Evolutionary conservation across 2,329 filamentous ascomycete genomes (phyloP), one percentile per base, ranked within the genome.

Genomic region (Sclerotinia trifoliorum): DNA sequence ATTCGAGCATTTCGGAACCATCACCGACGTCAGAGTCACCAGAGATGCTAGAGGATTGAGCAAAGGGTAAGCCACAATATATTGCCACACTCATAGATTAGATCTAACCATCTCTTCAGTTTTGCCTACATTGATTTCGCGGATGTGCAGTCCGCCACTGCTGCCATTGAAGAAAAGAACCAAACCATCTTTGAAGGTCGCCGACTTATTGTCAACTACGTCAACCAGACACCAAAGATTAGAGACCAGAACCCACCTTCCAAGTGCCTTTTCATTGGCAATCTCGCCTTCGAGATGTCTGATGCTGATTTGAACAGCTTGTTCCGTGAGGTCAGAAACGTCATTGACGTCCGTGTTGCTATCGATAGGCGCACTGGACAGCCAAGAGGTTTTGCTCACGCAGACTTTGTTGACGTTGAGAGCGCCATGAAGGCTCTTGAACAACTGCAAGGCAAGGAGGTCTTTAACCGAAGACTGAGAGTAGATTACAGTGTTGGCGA

Each of bases 261-360:
- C 64, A 86, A 84, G 76, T 91, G 89, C 1, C 81, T 96, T 46
- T 96, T 90, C 82, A 86, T 97, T 73, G 92, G 93, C 73, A 95
- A 95, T 81, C 87, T 97, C 80, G 88, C 91, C 15, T 95, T 91
- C 77, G 91, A 96, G 80, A 90, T 94, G 81, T 91, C 90, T 11
- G 93, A 96, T 76, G 86, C 86, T 66, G 93, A 96, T 75, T 83
- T 97, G 66, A 93, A 94, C 80, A 84, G 88, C 65, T 80, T 96
- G 35, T 94, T 96, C 84, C 82, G 84, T 68, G 84, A 87, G 32
- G 82, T 96, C 69, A 81, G 84, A 62, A 90, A 91, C 77, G 84
- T 94, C 60, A 80, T 84, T 66, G 91, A 94, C 75, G 88, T 96
- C 60, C 88, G 93, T 70, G 89, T 96, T 67, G 90, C 93, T 64